Base-by-base conservation (phyloP, 345 rosid species). In the Salix arbutifolia region DNA sequence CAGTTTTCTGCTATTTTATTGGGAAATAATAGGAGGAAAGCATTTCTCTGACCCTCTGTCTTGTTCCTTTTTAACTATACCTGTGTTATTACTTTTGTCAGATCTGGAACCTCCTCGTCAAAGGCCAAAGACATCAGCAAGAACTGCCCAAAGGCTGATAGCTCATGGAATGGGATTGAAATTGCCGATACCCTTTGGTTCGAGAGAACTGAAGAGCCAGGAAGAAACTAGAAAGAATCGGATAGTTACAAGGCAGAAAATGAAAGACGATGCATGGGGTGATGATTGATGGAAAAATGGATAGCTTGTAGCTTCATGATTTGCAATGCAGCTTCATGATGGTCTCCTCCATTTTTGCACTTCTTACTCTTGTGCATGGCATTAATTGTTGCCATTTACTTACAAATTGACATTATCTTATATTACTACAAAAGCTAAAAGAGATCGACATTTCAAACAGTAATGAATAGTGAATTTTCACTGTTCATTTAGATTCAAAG, bases 221-320 rank as follows among this genome's bases (percentile, higher is more conserved):
- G 99, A 95, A 86, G 97, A 90, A 85, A 94, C 94, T 58, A 85
- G 99, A 73, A 90, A 85, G 78, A 91, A 84, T 42, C 88, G 98
- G 10, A 95, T 95, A 44, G 85, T 84, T 80, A 70, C 86, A 0
- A 88, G 99, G 83, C 98, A 93, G 78, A 91, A 90, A 73, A 77
- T 91, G 87, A 87, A 80, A 66, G 96, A 90, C 26, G 96, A 91
- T 85, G 98, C 97, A 64, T 91, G 99, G 99, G 99, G 99, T 25
- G 84, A 65, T 30, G 74, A 84, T 46, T 66, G 52, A 69, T 13
- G 52, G 52, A 14, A 46, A 46, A 14, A 46, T 12, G 52, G 52
- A 46, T 16, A 40, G 46, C 13, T 40, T 40, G 52, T 46, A 13
- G 52, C 18, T 3, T 46, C 52, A 46, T 3, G 52, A 46, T 46